Evolutionary conservation across 441 rosid genomes (phyloP).

Genomic region (Metrosideros polymorpha): DNA sequence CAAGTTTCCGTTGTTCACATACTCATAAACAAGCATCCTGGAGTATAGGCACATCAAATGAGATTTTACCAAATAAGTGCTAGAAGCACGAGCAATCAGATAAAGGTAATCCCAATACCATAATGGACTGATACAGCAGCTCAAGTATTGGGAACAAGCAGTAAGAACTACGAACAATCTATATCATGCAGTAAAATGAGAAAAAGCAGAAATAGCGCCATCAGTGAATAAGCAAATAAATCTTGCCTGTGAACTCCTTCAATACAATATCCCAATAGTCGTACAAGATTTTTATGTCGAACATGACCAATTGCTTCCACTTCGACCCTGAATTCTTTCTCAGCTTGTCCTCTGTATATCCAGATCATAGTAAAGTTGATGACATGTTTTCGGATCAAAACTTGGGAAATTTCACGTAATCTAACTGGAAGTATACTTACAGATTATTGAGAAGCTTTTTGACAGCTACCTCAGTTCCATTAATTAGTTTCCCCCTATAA

Average conservation of each 20-base stretch:
- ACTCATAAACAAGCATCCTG: conserved; percentile 13
- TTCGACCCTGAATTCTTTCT: conserved; percentile 14
- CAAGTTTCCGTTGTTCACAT: conserved; percentile 9
- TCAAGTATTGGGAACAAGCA: background rate
- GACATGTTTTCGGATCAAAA: background rate
- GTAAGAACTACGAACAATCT: background rate
- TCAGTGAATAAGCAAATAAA: background rate
- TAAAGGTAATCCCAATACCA: background rate
- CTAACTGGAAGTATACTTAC: background rate
- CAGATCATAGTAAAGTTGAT: background rate
- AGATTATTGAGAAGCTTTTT: conserved; percentile 10
- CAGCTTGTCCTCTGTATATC: conserved; percentile 9
- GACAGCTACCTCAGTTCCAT: conserved; percentile 14
- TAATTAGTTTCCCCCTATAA: conserved; percentile 5
- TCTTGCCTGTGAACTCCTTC: conserved; percentile 17
- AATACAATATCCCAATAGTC: conserved; percentile 9
- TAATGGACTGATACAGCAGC: background rate
- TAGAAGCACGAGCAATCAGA: background rate
- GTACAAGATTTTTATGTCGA: conserved; percentile 11
- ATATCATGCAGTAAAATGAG: background rate
- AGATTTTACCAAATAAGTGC: background rate
- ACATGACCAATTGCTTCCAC: conserved; percentile 16
- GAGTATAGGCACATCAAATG: background rate
- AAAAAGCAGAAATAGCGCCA: background rate
- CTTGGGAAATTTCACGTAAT: background rate